Percentiles rank a stretch among this genome's conserved stretches.
Evolutionary conservation across 306 rosid genomes (phyloP).

Genomic region (Myrica gale): DNA sequence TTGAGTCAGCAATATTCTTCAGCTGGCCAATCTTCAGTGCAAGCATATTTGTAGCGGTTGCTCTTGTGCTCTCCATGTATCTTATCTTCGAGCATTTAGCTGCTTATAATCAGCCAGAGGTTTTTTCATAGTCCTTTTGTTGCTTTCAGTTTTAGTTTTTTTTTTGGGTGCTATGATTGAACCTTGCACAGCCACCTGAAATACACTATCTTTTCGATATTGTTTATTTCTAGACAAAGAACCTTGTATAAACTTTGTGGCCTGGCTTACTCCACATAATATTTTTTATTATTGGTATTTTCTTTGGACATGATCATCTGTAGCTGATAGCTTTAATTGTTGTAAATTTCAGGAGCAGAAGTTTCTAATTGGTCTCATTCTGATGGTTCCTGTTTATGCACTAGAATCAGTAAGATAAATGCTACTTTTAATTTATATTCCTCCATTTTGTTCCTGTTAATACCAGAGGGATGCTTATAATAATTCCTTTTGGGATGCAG

Average conservation of each 20-base stretch:
- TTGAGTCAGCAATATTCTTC: conserved; percentile 48
- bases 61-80: conserved; percentile 80
- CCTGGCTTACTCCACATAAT: background rate
- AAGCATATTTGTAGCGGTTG: conserved; percentile 71
- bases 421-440: conserved; percentile 12
- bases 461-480: background rate
- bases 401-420: conserved; percentile 77
- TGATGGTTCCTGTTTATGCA: conserved; percentile 98
- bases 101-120: conserved; percentile 98
- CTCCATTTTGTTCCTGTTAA: background rate
- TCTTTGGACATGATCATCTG: conserved; percentile 1
- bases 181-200: background rate
- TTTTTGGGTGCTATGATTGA: conserved; percentile 15
- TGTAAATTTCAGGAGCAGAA: conserved; percentile 83
- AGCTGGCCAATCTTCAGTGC: conserved; percentile 89
- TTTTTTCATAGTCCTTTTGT: conserved; percentile 27
- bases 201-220: background rate
- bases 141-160: conserved; percentile 14
- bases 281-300: background rate
- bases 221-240: conserved; percentile 1
- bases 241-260: conserved; percentile 18
- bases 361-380: conserved; percentile 91
- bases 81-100: conserved; percentile 90
- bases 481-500: background rate
- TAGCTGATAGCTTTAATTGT: background rate